Base-by-base conservation (phyloP, 2,329 filamentous ascomycete genomes). In the Pestalotiopsis sp. region DNA sequence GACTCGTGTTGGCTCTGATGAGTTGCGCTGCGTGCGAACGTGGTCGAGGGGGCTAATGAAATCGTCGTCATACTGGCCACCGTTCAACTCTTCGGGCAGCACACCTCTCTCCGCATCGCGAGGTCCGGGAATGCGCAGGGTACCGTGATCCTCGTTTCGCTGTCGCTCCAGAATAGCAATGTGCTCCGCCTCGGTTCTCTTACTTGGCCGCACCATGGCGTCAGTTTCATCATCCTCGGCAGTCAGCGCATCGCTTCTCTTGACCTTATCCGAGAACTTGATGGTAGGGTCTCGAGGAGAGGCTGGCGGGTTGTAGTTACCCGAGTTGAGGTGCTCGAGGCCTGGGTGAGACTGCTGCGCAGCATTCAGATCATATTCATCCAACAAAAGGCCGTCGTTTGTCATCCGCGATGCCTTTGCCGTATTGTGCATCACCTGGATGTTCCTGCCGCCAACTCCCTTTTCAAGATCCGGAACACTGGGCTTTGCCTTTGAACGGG, bases 131-230 rank as follows among this genome's bases (percentile, higher is more conserved):
- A 99, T 98, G 56, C 94, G 91, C 58, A 98, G 82, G 0, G 94
- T 90, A 66, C 90, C 91, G 68, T 92, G 91, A 70, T 90, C 89
- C 1, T 85, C 85, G 68, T 93, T 91, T 49, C 94, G 89, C 78
- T 98, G 95, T 39, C 92, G 91, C 78, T 97, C 90, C 14, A 98
- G 79, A 75, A 98, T 96, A 5, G 92, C 92, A 75, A 98, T 97
- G 76, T 97, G 93, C 70, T 95, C 92, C 67, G 94, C 92, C 59
- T 92, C 86, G 41, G 86, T 84, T 62, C 88, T 78, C 61, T 82
- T 84, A 3, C 82, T 79, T 0, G 88, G 87, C 11, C 91, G 82
- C 64, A 81, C 82, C 25, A 84, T 82, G n/a, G 81, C 77, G 11
- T 79, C 72, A 12, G 84, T 83, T 13, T 89, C 81, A 59, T 84